Conservation (phyloP, 176 grass and related monocot species). For the Aegilops bicornis region DNA sequence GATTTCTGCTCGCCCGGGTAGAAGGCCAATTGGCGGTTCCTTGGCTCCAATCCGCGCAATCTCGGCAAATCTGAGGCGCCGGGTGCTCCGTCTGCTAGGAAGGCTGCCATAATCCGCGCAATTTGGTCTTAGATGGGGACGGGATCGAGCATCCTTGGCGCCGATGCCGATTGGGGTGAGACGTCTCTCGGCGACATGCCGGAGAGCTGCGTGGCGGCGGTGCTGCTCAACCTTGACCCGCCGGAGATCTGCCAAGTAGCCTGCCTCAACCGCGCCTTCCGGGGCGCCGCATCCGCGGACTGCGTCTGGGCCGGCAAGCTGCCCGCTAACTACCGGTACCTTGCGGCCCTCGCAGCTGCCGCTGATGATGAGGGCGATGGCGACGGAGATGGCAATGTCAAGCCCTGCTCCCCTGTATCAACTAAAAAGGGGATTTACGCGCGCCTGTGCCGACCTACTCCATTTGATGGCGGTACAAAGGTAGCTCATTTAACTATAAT, state of each 20-base stretch:
- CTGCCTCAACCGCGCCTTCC: constrained; percentile 63
- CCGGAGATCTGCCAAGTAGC: constrained; percentile 89
- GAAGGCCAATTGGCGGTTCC: constrained; percentile 8
- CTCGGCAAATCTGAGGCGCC: constrained; percentile 27
- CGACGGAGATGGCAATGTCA: constrained; percentile 29
- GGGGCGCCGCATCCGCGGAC: constrained; percentile 72
- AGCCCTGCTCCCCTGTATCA: constrained; percentile 22
- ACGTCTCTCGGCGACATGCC: constrained; percentile 92
- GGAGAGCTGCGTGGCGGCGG: constrained; percentile 80
- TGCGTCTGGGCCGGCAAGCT: constrained; percentile 80
- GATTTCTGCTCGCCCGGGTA: not conserved
- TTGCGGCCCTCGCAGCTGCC: constrained; percentile 51
- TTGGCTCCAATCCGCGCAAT: not conserved
- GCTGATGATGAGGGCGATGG: constrained; percentile 36
- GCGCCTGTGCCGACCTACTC: constrained; percentile 58
- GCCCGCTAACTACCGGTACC: constrained; percentile 71
- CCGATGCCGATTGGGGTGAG: constrained; percentile 47
- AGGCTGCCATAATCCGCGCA: constrained; percentile 1
- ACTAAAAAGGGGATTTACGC: constrained; percentile 82
- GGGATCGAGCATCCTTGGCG: constrained; percentile 63
- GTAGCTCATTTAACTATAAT: constrained; percentile 34
- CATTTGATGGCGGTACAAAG: constrained; percentile 67
- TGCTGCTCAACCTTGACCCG: constrained; percentile 78
- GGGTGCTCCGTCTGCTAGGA: not conserved
- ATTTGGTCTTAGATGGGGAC: constrained; percentile 60